phyloP scores from a whole-genome alignment of 2,329 filamentous ascomycete species.

The Stachybotrys echinatus region DNA sequence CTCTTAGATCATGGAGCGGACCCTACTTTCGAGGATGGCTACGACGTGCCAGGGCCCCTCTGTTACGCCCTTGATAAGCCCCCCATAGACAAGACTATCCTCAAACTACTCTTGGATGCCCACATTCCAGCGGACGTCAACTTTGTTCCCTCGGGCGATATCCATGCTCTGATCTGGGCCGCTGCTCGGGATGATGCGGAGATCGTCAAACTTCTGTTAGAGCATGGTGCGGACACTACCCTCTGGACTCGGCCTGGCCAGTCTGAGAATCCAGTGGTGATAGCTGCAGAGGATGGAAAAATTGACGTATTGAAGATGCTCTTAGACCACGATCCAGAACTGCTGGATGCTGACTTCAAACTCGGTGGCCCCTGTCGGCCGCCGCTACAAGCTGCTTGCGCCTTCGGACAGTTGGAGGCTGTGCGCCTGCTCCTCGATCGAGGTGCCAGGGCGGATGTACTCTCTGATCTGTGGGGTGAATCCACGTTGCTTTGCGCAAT shows the following conservation, averaged over 20 bases:
- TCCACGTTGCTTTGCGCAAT: slow-evolving; percentile 14
- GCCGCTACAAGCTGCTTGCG: slow-evolving; percentile 11
- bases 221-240: slow-evolving; percentile 12
- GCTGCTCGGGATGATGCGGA: slow-evolving; percentile 4
- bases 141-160: slow-evolving; percentile 4
- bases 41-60: slow-evolving; percentile 7
- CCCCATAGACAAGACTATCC: slow-evolving; percentile 4
- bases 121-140: slow-evolving; percentile 10
- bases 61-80: slow-evolving; percentile 4
- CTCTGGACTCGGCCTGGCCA: slow-evolving; percentile 4
- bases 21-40: slow-evolving; percentile 14
- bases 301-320: slow-evolving; percentile 10
- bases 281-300: slow-evolving; percentile 9
- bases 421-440: slow-evolving; percentile 11
- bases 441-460: slow-evolving; percentile 9
- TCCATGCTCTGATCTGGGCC: slow-evolving; percentile 8
- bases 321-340: slow-evolving; percentile 11
- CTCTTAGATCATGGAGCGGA: slow-evolving; percentile 16
- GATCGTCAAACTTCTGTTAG: slow-evolving; percentile 10
- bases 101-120: slow-evolving; percentile 10
- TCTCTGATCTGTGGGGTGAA: slow-evolving; percentile 8
- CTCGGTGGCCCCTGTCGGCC: slow-evolving; percentile 8
- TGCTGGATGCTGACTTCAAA: slow-evolving; percentile 11
- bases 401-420: slow-evolving; percentile 5
- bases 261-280: slow-evolving; percentile 9